Evolutionary conservation across 257 asterid species (phyloP).

Genomic region (Mentha longifolia): DNA sequence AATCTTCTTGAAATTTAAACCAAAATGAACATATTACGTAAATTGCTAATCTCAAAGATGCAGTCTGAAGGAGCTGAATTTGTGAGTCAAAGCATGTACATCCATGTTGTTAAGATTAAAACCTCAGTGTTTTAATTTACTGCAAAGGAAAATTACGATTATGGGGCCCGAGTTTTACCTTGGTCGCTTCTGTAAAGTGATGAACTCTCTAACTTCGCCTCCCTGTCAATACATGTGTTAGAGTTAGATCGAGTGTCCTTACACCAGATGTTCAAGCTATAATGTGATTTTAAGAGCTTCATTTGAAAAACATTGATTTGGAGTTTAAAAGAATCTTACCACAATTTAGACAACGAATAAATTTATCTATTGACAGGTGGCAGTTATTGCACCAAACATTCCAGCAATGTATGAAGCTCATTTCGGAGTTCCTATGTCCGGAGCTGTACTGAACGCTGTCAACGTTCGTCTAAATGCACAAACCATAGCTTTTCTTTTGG

Average conservation of each 20-base stretch:
- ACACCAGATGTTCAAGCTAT: not conserved
- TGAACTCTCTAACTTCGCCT: not conserved
- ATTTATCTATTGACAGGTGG: slow-evolving; percentile 57
- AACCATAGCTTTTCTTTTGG: slow-evolving; percentile 79
- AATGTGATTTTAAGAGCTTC: not conserved
- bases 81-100: no score
- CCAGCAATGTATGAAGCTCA: slow-evolving; percentile 93
- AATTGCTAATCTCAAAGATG: no score
- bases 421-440: slow-evolving; percentile 96
- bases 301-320: not conserved
- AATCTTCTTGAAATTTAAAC: no score
- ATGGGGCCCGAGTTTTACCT: not conserved
- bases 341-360: not conserved
- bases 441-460: slow-evolving; percentile 90
- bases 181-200: not conserved
- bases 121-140: not conserved
- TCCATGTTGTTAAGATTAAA: not conserved
- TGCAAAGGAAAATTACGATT: not conserved
- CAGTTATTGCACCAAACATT: slow-evolving; percentile 90
- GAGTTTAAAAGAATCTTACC: not conserved
- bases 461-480: slow-evolving; percentile 83
- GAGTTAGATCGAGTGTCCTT: no score
- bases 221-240: not conserved
- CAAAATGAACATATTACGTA: no score
- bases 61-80: no score